These are phyloP conservation scores for Termitomyces eurrhizus DNA, from an alignment of 768 basidiomycete species.

Conservation along the genomic window DNA sequence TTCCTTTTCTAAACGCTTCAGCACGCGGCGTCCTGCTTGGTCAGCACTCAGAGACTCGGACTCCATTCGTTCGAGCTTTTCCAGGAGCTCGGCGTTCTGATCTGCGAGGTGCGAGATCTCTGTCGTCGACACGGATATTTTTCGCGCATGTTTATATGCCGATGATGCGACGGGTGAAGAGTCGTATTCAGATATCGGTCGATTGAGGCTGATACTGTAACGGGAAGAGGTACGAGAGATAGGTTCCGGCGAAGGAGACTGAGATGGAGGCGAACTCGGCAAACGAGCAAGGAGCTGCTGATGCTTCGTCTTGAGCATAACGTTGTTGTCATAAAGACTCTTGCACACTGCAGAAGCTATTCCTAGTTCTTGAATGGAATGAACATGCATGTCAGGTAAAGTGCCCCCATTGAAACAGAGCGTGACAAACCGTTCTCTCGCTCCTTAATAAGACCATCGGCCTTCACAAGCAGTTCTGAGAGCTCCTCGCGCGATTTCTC, in stretches of 20 bases:
- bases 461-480: constrained; percentile 62
- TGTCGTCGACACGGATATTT: constrained; percentile 61
- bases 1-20: constrained; percentile 76
- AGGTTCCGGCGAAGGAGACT: constrained; percentile 34
- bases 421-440: constrained; percentile 65
- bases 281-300: constrained; percentile 66
- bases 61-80: constrained; percentile 74
- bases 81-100: constrained; percentile 78
- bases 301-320: constrained; percentile 66
- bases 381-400: constrained; percentile 8
- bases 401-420: neutral
- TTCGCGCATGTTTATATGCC: constrained; percentile 32
- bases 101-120: constrained; percentile 73
- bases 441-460: constrained; percentile 71
- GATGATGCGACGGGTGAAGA: constrained; percentile 16
- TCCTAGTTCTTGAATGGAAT: constrained; percentile 48
- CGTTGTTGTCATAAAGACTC: constrained; percentile 65
- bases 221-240: constrained; percentile 23
- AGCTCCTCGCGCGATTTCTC: constrained; percentile 75
- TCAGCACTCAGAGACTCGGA: constrained; percentile 65
- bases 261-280: constrained; percentile 40
- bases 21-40: constrained; percentile 59
- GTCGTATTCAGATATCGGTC: constrained; percentile 18
- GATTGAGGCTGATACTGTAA: constrained; percentile 24
- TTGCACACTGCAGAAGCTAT: constrained; percentile 67